Evolutionary conservation across 805 yeast genomes (phyloP).

Genomic region (Komagataella mondaviorum): DNA sequence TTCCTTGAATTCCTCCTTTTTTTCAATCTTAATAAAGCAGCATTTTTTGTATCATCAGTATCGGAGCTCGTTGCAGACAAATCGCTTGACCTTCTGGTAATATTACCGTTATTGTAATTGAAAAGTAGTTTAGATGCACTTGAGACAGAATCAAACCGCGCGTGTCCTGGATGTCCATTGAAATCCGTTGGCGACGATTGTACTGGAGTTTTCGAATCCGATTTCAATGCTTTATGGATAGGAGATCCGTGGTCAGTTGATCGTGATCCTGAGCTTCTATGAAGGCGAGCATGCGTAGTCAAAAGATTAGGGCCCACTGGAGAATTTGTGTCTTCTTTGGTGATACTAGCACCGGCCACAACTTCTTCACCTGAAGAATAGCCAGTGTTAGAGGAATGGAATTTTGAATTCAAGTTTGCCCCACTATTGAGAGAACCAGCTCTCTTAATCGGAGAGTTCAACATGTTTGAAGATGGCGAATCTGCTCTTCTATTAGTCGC

Average conservation of each 20-base stretch:
- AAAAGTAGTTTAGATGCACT: background rate
- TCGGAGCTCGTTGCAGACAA: slow-evolving; percentile 47
- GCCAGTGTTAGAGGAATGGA: background rate
- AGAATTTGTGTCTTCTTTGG: background rate
- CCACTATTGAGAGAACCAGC: background rate
- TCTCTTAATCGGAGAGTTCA: background rate
- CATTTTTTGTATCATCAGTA: slow-evolving; percentile 39
- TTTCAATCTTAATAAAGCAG: slow-evolving; percentile 38
- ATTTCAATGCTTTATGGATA: background rate
- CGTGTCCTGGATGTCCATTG: background rate
- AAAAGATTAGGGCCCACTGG: background rate
- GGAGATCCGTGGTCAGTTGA: slow-evolving; percentile 1
- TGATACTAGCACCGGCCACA: background rate
- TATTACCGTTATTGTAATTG: background rate
- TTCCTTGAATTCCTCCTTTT: slow-evolving; percentile 38
- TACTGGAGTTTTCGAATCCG: background rate
- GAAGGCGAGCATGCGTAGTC: background rate
- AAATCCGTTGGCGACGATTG: background rate
- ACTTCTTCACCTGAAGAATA: background rate
- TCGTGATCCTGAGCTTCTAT: background rate
- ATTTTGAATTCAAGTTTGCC: background rate
- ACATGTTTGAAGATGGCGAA: background rate
- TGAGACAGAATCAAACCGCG: background rate
- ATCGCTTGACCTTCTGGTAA: slow-evolving; percentile 11
- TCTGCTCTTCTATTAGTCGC: background rate